Conservation (phyloP, 768 basidiomycete genomes). For the Lepiota venenata region DNA sequence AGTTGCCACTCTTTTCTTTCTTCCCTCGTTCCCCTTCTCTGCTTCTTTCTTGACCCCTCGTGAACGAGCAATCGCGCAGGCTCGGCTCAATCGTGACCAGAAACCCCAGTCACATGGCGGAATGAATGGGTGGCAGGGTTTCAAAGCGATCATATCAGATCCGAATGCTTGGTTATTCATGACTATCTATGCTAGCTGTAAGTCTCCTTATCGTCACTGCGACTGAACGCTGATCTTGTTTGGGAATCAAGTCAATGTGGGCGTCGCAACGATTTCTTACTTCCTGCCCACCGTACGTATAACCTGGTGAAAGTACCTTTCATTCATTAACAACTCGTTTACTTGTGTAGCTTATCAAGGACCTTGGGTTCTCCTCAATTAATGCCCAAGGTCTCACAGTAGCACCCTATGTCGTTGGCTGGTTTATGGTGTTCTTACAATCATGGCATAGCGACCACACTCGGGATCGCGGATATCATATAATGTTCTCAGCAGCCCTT, state of each 20-base stretch:
- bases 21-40: constrained; percentile 55
- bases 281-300: constrained; percentile 48
- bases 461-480: constrained; percentile 51
- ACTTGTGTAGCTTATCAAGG: constrained; percentile 42
- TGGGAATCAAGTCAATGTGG: constrained; percentile 44
- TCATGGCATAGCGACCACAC: constrained; percentile 55
- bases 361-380: constrained; percentile 53
- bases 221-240: neutral
- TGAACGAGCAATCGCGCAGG: constrained; percentile 54
- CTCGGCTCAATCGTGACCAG: constrained; percentile 52
- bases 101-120: constrained; percentile 57
- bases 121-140: constrained; percentile 52
- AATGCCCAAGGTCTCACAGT: constrained; percentile 57
- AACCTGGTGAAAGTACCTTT: neutral
- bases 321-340: neutral
- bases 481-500: constrained; percentile 44
- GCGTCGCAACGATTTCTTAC: constrained; percentile 53
- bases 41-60: constrained; percentile 49
- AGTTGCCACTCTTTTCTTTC: constrained; percentile 40
- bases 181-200: constrained; percentile 50
- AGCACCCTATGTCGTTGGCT: constrained; percentile 53
- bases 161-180: constrained; percentile 51
- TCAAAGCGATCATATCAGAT: constrained; percentile 49
- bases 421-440: constrained; percentile 52
- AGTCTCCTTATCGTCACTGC: constrained; percentile 14